Evolutionary conservation across 768 basidiomycete genomes (phyloP), one percentile per base, ranked within the genome.

Genomic region (Leccinum boreale): DNA sequence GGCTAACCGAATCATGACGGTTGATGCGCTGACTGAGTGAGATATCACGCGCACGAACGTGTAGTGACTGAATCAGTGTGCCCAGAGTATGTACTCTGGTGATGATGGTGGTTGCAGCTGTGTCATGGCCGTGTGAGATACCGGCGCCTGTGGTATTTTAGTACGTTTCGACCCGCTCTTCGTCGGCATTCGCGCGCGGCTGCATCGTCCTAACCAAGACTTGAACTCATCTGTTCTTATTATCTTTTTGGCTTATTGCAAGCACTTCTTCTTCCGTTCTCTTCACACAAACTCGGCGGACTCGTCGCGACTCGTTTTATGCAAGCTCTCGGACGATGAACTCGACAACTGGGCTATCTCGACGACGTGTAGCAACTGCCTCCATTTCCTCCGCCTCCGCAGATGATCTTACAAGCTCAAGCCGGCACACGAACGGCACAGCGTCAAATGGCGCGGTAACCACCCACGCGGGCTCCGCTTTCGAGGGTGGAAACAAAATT

Each of bases 401-500:
- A 56, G 75, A 79, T 42, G 79, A 79, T 62, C 73, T 70, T 55
- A 50, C 67, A 33, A 62, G 66, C 68, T 57, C 67, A 55, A 58
- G 67, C 45, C 66, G 74, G 60, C 59, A 65, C 54, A 11, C 61
- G 36, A 72, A 72, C 58, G 71, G 73, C 60, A 65, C 67, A 55
- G 52, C 65, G 58, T 57, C 71, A 19, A 67, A 72, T 58, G 64
- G 70, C 31, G 54, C 65, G n/a, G 62, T 66, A n/a, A 64, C 70
- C 10, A 75, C 80, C 11, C 88, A 90, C 68, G 90, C 88, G 0
- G 88, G 91, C 57, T 85, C 87, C 23, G 93, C 94, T 2, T 89
- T 96, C 62, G 88, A 89, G 58, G 90, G 93, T 50, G 85, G 94
- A 26, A 85, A 82, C 65, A 92, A 88, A 77, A 85, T 99, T 67